phyloP scores from a whole-genome alignment of 371 early-diverging fungal species.

The Thermomucor indicae-seudaticae region DNA sequence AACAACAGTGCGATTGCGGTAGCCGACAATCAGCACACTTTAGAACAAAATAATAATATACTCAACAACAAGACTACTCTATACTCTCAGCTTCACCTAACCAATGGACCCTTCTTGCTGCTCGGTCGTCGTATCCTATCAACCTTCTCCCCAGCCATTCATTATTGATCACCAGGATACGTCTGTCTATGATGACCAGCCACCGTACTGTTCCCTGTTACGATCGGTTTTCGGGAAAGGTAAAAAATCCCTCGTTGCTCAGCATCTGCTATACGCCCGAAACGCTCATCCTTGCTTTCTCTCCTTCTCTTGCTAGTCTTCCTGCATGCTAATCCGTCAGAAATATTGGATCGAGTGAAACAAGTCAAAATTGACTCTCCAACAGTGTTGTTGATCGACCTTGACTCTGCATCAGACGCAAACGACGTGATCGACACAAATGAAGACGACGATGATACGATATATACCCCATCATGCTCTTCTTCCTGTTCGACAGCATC shows the following conservation, averaged over 20 bases:
- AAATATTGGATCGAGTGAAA: neutral
- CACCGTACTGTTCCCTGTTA: constrained; percentile 1
- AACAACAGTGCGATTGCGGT: no score
- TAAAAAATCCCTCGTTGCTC: neutral
- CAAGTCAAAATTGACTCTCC: neutral
- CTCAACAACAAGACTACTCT: no score
- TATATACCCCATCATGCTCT: constrained; percentile 10
- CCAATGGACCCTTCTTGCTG: constrained; percentile 11
- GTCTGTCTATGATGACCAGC: neutral
- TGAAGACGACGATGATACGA: constrained; percentile 7
- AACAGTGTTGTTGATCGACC: constrained; percentile 12
- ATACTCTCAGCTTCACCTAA: no score
- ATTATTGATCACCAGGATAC: neutral
- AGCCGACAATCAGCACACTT: no score
- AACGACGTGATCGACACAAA: no score
- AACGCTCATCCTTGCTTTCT: neutral
- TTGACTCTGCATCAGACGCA: constrained; percentile 5
- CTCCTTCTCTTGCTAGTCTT: neutral
- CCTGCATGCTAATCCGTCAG: neutral
- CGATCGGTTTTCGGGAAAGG: constrained; percentile 12
- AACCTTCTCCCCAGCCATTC: constrained; percentile 6
- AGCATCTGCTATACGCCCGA: neutral
- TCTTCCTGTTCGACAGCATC: constrained; percentile 2
- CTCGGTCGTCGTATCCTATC: constrained; percentile 6
- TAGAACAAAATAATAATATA: no score